Evolutionary conservation across 2,329 filamentous ascomycete species (phyloP).

Genomic region (Aspergillus fructus): DNA sequence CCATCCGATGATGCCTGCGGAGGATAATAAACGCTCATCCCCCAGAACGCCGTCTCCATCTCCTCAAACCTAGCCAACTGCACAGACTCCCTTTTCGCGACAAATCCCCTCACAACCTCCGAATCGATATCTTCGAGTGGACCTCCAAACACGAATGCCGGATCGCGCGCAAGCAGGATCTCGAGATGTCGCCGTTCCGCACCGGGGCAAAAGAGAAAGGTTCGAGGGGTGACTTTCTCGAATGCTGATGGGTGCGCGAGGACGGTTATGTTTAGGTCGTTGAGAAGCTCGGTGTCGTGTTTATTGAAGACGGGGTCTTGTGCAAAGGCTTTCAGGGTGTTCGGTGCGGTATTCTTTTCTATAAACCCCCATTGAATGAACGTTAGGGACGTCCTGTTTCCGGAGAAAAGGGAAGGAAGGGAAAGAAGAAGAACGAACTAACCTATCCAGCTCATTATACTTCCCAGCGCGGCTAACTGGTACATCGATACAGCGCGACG

Average conservation of each 20-base stretch:
- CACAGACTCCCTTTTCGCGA: conserved; percentile 22
- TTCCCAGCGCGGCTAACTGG: conserved; percentile 40
- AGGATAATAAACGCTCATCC: conserved; percentile 34
- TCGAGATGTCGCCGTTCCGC: conserved; percentile 53
- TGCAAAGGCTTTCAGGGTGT: conserved; percentile 45
- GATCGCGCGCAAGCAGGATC: conserved; percentile 48
- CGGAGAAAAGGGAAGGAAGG: background rate
- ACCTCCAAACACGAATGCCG: conserved; percentile 59
- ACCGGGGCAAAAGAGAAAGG: conserved; percentile 64
- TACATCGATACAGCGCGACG: conserved; percentile 40
- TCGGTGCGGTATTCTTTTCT: background rate
- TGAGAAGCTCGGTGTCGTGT: conserved; percentile 40
- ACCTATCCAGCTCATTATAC: conserved; percentile 28
- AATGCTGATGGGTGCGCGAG: conserved; percentile 54
- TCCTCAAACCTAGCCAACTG: conserved; percentile 30
- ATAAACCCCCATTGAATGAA: too few species aligned
- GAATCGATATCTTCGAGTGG: conserved; percentile 36
- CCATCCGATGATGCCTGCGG: background rate
- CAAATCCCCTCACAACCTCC: conserved; percentile 22
- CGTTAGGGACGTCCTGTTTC: too few species aligned
- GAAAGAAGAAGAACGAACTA: conserved; percentile 10
- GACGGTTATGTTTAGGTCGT: conserved; percentile 35
- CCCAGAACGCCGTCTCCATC: conserved; percentile 39
- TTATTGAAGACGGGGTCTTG: conserved; percentile 53
- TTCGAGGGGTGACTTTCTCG: conserved; percentile 46